These are phyloP conservation scores for Neodidymelliopsis sp. DNA, from an alignment of 2,329 filamentous ascomycete genomes.

Conservation along the genomic window DNA sequence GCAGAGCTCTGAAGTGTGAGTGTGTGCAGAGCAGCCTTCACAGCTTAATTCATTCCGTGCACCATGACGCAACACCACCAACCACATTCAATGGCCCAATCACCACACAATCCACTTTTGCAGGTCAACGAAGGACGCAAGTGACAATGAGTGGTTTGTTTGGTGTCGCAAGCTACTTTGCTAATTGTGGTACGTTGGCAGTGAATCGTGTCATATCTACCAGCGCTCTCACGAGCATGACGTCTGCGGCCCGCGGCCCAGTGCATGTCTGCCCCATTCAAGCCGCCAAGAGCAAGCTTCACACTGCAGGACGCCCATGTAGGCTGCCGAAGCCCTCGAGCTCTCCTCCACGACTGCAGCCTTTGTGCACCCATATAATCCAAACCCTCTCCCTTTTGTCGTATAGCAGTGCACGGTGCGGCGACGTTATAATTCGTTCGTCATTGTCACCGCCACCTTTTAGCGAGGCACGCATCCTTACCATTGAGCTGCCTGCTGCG, in stretches of 20 bases:
- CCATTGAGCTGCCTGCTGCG: slow-evolving; percentile 23
- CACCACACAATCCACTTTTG: slow-evolving; percentile 1
- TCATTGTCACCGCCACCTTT: slow-evolving; percentile 40
- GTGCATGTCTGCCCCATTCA: slow-evolving; percentile 7
- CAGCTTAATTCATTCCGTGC: slow-evolving; percentile 18
- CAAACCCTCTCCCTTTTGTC: slow-evolving; percentile 2
- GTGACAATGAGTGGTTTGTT: not conserved
- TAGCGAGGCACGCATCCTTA: slow-evolving; percentile 42
- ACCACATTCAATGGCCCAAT: slow-evolving; percentile 3
- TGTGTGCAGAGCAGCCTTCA: slow-evolving; percentile 23
- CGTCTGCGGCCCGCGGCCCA: slow-evolving; percentile 12
- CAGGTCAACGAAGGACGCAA: not conserved
- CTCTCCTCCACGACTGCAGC: slow-evolving; percentile 9
- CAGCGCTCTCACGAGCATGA: slow-evolving; percentile 10
- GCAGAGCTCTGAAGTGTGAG: slow-evolving; percentile 23
- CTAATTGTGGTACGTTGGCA: not conserved
- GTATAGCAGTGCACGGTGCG: slow-evolving; percentile 1
- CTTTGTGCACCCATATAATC: slow-evolving; percentile 6
- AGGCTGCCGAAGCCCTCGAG: slow-evolving; percentile 8
- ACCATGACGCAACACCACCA: slow-evolving; percentile 13
- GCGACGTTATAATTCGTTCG: slow-evolving; percentile 4
- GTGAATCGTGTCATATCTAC: slow-evolving; percentile 1
- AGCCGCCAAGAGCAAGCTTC: slow-evolving; percentile 13
- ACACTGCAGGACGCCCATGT: slow-evolving; percentile 15
- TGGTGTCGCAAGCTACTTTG: not conserved